phyloP scores from a whole-genome alignment of 257 asterid genomes.

The Solanum peruvianum region DNA sequence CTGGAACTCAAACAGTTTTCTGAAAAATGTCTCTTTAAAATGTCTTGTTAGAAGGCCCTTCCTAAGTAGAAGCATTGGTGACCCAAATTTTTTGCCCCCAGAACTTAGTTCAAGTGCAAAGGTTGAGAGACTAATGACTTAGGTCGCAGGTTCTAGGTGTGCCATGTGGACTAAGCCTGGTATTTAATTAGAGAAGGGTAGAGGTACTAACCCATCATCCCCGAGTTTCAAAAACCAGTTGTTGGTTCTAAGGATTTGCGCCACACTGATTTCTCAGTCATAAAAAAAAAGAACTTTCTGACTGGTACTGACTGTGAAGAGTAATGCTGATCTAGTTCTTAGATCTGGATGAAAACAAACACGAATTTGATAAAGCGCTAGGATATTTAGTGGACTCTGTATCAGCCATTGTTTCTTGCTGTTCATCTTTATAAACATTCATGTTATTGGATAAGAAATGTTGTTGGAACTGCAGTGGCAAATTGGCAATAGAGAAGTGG shows the following conservation, averaged over 20 bases:
- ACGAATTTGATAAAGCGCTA: not conserved
- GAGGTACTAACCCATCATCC: not conserved
- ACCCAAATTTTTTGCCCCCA: not conserved
- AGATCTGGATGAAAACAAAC: not conserved
- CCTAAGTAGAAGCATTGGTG: not conserved
- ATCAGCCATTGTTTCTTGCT: not conserved
- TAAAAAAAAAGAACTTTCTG: not conserved
- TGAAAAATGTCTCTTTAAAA: not conserved
- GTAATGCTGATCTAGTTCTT: not conserved
- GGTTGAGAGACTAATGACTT: not conserved
- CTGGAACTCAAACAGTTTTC: not conserved
- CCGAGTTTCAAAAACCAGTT: not conserved
- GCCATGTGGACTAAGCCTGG: not conserved
- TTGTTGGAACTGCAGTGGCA: not conserved
- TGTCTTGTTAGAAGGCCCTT: not conserved
- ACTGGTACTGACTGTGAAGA: not conserved
- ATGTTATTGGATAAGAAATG: not conserved
- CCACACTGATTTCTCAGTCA: not conserved
- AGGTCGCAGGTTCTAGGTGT: not conserved
- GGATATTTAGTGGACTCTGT: not conserved
- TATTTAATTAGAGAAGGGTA: not conserved
- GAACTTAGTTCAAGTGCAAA: not conserved
- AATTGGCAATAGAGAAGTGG: not conserved
- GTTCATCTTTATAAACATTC: not conserved
- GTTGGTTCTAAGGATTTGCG: not conserved